These are phyloP conservation scores for Malassezia psittaci DNA, from an alignment of 1,284 basidiomycete species.

Conservation along the genomic window DNA sequence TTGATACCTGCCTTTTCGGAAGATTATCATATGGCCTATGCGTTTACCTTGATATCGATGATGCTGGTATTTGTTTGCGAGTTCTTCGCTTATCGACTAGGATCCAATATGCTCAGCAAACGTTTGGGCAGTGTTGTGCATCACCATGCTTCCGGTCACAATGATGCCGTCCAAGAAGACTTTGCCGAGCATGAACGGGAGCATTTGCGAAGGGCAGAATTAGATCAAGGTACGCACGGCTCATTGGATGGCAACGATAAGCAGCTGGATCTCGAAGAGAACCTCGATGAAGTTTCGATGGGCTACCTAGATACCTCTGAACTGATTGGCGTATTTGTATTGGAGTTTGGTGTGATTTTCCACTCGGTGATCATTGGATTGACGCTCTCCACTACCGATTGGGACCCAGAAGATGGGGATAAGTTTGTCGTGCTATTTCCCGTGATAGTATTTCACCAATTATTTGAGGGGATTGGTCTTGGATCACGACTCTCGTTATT, in stretches of 20 bases:
- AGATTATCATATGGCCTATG: constrained; percentile 36
- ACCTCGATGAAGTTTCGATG: neutral
- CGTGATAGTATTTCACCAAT: constrained; percentile 63
- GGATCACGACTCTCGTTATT: constrained; percentile 37
- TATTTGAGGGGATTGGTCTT: constrained; percentile 47
- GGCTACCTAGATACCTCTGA: constrained; percentile 54
- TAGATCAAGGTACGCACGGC: neutral
- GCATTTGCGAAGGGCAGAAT: neutral
- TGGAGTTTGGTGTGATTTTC: constrained; percentile 82
- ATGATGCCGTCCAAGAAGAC: constrained; percentile 24
- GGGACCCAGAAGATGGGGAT: constrained; percentile 1
- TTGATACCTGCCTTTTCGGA: constrained; percentile 29
- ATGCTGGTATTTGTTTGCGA: constrained; percentile 41
- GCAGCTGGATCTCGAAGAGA: neutral
- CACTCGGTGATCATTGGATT: constrained; percentile 79
- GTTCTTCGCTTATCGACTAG: constrained; percentile 40
- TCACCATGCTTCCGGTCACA: constrained; percentile 41
- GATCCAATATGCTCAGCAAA: constrained; percentile 23
- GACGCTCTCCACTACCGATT: constrained; percentile 71
- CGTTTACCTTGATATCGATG: constrained; percentile 40
- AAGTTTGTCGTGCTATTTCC: constrained; percentile 75
- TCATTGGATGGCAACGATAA: neutral
- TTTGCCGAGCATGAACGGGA: neutral
- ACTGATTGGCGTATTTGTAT: constrained; percentile 70
- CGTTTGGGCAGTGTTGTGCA: constrained; percentile 14